Evolutionary conservation across 1,139 yeast species (phyloP).

Genomic region (Petasospora rhodanensis): DNA sequence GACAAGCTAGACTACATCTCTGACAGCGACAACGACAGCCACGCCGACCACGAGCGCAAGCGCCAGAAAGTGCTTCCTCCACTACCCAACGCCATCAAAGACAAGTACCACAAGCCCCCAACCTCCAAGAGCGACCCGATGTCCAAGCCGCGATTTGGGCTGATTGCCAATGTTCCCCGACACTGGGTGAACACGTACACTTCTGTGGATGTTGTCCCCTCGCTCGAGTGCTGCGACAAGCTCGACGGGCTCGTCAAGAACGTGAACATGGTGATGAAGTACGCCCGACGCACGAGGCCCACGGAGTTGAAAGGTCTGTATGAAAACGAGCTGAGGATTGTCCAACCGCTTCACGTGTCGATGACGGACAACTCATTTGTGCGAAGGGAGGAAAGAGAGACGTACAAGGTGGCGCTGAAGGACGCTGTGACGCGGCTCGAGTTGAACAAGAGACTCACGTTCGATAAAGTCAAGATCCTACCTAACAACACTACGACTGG

Average conservation of each 20-base stretch:
- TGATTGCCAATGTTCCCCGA: conserved; percentile 2
- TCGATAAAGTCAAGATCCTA: conserved; percentile 11
- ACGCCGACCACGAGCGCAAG: neutral
- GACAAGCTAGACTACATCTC: neutral
- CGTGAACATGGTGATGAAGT: conserved; percentile 11
- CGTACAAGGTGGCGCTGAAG: too few relatives aligned
- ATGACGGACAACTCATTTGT: conserved; percentile 16
- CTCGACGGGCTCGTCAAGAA: conserved; percentile 7
- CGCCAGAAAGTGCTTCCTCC: conserved; percentile 8
- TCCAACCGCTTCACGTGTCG: conserved; percentile 19
- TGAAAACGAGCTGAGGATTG: conserved; percentile 5
- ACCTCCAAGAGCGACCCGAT: conserved; percentile 3
- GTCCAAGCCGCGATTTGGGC: conserved; percentile 8
- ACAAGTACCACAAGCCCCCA: conserved; percentile 4
- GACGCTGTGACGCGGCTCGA: conserved; percentile 1
- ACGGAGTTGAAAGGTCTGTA: conserved; percentile 9
- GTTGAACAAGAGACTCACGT: conserved; percentile 6
- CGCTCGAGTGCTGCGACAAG: conserved; percentile 1
- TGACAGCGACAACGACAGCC: neutral
- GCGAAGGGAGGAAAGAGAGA: conserved; percentile 3
- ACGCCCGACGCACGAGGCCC: conserved; percentile 3
- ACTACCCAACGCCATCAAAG: conserved; percentile 7
- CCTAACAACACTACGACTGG: conserved; percentile 11
- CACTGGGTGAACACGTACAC: conserved; percentile 17
- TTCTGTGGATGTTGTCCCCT: conserved; percentile 17